Conservation (phyloP, 2,329 filamentous ascomycete genomes). For the Fusarium chaquense region DNA sequence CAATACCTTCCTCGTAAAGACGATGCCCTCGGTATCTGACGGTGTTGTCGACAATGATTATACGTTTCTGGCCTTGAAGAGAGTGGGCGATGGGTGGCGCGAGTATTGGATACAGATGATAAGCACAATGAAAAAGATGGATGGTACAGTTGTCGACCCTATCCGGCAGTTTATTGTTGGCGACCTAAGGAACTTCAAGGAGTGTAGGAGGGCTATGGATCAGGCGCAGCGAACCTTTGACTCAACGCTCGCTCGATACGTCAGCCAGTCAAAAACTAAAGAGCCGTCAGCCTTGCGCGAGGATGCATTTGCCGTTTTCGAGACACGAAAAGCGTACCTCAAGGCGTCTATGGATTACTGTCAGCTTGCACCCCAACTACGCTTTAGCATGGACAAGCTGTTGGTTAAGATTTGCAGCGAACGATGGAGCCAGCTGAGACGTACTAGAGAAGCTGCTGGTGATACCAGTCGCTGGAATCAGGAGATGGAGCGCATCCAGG, state of each 20-base stretch:
- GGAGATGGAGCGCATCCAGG: slow-evolving; percentile 91
- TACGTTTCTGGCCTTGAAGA: slow-evolving; percentile 85
- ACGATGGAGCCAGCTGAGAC: slow-evolving; percentile 87
- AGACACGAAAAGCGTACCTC: slow-evolving; percentile 89
- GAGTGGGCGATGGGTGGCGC: slow-evolving; percentile 84
- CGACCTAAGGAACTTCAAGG: slow-evolving; percentile 88
- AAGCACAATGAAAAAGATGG: slow-evolving; percentile 79
- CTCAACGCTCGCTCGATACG: slow-evolving; percentile 81
- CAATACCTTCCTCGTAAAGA: slow-evolving; percentile 79
- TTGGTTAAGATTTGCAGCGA: slow-evolving; percentile 87
- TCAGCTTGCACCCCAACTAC: slow-evolving; percentile 85
- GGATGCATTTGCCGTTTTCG: slow-evolving; percentile 95
- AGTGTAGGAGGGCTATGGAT: slow-evolving; percentile 81
- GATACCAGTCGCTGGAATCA: slow-evolving; percentile 75
- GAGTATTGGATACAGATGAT: slow-evolving; percentile 89
- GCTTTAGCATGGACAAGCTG: slow-evolving; percentile 85
- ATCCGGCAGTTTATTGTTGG: slow-evolving; percentile 80
- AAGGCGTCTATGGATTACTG: slow-evolving; percentile 95
- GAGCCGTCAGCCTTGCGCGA: slow-evolving; percentile 91
- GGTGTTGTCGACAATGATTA: slow-evolving; percentile 95
- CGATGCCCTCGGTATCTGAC: slow-evolving; percentile 83
- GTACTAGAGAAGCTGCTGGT: slow-evolving; percentile 73
- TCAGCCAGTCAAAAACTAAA: slow-evolving; percentile 89
- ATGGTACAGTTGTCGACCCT: slow-evolving; percentile 82
- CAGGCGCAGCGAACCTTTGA: slow-evolving; percentile 87